These are phyloP conservation scores for Colletotrichum incanum DNA, from an alignment of 2,329 filamentous ascomycete genomes.

Conservation along the genomic window DNA sequence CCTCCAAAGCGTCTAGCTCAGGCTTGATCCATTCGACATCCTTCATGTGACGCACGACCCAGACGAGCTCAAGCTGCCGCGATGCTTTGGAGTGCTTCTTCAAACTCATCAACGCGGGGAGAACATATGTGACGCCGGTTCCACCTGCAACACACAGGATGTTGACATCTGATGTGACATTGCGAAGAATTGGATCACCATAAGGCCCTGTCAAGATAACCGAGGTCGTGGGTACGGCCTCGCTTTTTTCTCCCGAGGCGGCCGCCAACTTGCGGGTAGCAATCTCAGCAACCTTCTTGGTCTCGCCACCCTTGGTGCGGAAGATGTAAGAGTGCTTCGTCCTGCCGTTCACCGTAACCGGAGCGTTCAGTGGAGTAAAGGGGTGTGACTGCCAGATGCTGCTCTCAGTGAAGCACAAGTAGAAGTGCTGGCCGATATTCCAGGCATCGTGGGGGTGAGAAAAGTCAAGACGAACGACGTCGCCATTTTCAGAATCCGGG, in stretches of 20 bases:
- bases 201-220: constrained; percentile 77
- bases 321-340: constrained; percentile 71
- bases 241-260: constrained; percentile 24
- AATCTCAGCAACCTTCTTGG: constrained; percentile 66
- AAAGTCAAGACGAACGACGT: constrained; percentile 78
- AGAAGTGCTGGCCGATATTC: constrained; percentile 80
- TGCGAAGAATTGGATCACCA: constrained; percentile 65
- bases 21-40: constrained; percentile 72
- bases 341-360: constrained; percentile 56
- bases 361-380: constrained; percentile 75
- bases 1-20: constrained; percentile 68
- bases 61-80: constrained; percentile 73
- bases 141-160: constrained; percentile 59
- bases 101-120: constrained; percentile 62
- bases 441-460: constrained; percentile 73
- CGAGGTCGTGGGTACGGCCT: constrained; percentile 59
- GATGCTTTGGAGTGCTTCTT: constrained; percentile 46
- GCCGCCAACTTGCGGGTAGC: constrained; percentile 55
- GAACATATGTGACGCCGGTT: constrained; percentile 58
- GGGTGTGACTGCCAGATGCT: constrained; percentile 82
- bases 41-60: constrained; percentile 70
- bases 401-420: constrained; percentile 76
- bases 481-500: constrained; percentile 69
- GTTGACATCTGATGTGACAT: constrained; percentile 57
- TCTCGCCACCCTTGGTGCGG: constrained; percentile 73